Evolutionary conservation across 1,139 yeast species (phyloP).

Genomic region (Protomyces macrosporus): DNA sequence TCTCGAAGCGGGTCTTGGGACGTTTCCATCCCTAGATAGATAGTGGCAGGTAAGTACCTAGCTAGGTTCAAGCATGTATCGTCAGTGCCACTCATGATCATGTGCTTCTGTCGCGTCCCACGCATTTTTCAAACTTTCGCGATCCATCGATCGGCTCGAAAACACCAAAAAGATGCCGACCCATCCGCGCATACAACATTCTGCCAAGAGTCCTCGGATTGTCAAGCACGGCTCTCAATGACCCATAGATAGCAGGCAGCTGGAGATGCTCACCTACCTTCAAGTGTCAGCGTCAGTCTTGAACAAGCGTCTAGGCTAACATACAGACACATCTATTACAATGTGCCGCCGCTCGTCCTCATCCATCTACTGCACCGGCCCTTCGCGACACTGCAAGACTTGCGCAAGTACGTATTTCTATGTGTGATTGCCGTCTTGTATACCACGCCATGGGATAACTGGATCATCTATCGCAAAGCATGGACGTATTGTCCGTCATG

Average conservation of each 20-base stretch:
- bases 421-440: conserved; percentile 22
- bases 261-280: conserved; percentile 17
- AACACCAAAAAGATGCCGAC: too few species aligned
- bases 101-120: too few species aligned
- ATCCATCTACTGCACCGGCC: conserved; percentile 17
- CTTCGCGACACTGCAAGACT: conserved; percentile 9
- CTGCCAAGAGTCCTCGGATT: too few species aligned
- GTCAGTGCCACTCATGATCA: too few species aligned
- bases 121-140: too few species aligned
- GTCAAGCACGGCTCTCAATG: too few species aligned
- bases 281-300: not conserved
- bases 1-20: too few species aligned
- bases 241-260: not conserved
- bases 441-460: conserved; percentile 27
- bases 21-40: too few species aligned
- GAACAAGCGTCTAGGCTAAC: not conserved
- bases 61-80: too few species aligned
- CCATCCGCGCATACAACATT: too few species aligned
- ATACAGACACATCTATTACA: conserved; percentile 8
- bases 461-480: conserved; percentile 23
- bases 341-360: conserved; percentile 21
- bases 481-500: conserved; percentile 25
- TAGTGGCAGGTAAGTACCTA: too few species aligned
- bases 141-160: too few species aligned
- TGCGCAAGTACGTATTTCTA: conserved; percentile 15